Percentiles rank a stretch among this genome's conserved stretches.
Evolutionary conservation across 495 filamentous ascomycete genomes (phyloP).

Genomic region (Massariosphaeria phaeospora): DNA sequence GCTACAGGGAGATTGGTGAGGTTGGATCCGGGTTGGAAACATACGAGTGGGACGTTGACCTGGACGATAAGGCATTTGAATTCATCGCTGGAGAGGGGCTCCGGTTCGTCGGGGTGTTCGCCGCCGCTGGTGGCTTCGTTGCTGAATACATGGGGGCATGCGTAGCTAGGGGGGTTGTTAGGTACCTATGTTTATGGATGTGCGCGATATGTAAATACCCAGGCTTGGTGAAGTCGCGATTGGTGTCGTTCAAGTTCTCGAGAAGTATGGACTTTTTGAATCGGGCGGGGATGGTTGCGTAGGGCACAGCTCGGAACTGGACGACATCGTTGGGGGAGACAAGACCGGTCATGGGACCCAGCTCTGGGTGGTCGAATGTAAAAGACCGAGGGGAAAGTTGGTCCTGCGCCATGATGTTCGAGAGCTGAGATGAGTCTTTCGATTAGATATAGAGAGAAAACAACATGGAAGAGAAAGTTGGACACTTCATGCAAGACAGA

Average conservation of each 20-base stretch:
- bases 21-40: neutral
- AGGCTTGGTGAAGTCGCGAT: slow-evolving; percentile 13
- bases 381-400: neutral
- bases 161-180: slow-evolving; percentile 1
- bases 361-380: slow-evolving; percentile 9
- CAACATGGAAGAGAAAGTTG: neutral
- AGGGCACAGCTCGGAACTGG: slow-evolving; percentile 24
- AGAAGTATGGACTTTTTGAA: slow-evolving; percentile 18
- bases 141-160: slow-evolving; percentile 5
- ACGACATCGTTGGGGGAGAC: slow-evolving; percentile 10
- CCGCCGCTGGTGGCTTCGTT: slow-evolving; percentile 1
- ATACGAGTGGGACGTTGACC: slow-evolving; percentile 11
- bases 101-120: neutral
- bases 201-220: slow-evolving; percentile 15
- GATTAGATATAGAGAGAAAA: neutral
- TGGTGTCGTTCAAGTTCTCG: neutral
- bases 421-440: neutral
- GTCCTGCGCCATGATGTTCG: neutral
- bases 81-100: neutral
- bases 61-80: slow-evolving; percentile 19
- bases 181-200: neutral
- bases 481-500: neutral
- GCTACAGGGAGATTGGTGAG: slow-evolving; percentile 7
- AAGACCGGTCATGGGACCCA: slow-evolving; percentile 14
- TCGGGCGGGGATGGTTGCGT: slow-evolving; percentile 17